Percentiles rank a stretch among this genome's conserved stretches.
Evolutionary conservation across 176 grass and related monocot genomes (phyloP).

Genomic region (Pontederia paniculata): DNA sequence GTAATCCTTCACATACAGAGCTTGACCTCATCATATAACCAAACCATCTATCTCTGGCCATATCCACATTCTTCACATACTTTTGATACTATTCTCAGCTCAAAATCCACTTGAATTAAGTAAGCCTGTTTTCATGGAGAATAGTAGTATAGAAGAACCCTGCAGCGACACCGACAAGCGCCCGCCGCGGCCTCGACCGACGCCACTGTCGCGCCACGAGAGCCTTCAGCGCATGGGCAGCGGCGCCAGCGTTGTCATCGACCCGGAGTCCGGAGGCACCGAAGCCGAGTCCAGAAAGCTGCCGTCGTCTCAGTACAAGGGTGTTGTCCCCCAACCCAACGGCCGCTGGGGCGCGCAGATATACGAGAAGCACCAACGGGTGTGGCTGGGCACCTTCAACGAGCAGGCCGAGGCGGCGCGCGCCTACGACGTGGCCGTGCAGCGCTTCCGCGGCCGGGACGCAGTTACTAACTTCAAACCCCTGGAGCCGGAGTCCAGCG

Average conservation of each 20-base stretch:
- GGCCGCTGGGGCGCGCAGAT: conserved; percentile 11
- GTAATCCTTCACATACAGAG: too few relatives aligned
- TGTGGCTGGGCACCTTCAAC: conserved; percentile 7
- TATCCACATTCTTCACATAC: too few relatives aligned
- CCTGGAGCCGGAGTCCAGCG: not conserved
- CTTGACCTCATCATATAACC: too few relatives aligned
- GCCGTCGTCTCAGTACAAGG: conserved; percentile 6
- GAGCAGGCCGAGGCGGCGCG: conserved; percentile 2
- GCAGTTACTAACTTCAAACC: conserved; percentile 11
- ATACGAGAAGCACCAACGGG: conserved; percentile 8
- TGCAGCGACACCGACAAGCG: not conserved
- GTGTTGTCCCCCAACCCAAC: conserved; percentile 9
- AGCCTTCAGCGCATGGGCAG: not conserved
- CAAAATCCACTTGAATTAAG: not conserved
- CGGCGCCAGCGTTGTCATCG: not conserved
- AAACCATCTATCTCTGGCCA: too few relatives aligned
- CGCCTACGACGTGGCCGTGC: conserved; percentile 6
- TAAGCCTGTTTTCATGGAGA: not conserved
- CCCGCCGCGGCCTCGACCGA: not conserved
- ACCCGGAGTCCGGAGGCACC: not conserved
- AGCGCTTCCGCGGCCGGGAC: conserved; percentile 6
- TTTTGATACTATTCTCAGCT: too few relatives aligned
- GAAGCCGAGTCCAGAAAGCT: not conserved
- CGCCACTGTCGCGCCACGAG: not conserved
- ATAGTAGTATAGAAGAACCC: not conserved